Evolutionary conservation across 495 filamentous ascomycete genomes (phyloP), one percentile per base, ranked within the genome.

Genomic region (Neohortaea acidophila): DNA sequence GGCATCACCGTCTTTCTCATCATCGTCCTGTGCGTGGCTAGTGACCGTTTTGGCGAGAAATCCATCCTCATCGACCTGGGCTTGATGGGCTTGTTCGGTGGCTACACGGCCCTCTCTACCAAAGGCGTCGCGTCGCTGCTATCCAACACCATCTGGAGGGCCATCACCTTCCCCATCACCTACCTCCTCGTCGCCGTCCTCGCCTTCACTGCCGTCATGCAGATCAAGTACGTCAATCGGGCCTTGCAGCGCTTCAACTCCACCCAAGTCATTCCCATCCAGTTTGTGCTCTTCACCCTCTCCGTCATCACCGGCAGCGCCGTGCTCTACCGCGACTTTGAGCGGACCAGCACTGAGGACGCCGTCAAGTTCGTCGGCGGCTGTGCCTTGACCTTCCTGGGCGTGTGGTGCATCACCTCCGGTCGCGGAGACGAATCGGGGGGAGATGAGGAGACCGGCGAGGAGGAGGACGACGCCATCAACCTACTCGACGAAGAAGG

Each of bases 61-160:
- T 82, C 77, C n/a, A 87, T 97, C 43, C 57, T 94, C 27, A 85
- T 97, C 30, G 89, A 97, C 52, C 66, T 97, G 7, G 86, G 87
- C 3, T 70, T 97, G 11, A 89, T 97, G 9, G 89, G 77, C 2
- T 61, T 97, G 4, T 94, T 87, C 57, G 89, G 85, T 86, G 89
- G 82, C 38, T 97, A 94, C 60, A 97, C 89, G 8, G 89, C 81
- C 25, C 69, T 97, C 10, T 83, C 87, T 4, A 97, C 89, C 24
- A 97, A 96, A 56, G 89, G 89, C 41, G 81, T 97, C 13, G 86
- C 89, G 3, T 94, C 89, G 0, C 74, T 97, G 55, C 69, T 97
- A 28, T 92, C 87, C 2, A 84, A 80, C 19, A 89, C 78, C 1
- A 67, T 94, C 14, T 83, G 84, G 66, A 76, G 77, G 39, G 79